Evolutionary conservation across 805 yeast species (phyloP), one percentile per base, ranked within the genome.

Genomic region (Yamadazyma tumulicola): DNA sequence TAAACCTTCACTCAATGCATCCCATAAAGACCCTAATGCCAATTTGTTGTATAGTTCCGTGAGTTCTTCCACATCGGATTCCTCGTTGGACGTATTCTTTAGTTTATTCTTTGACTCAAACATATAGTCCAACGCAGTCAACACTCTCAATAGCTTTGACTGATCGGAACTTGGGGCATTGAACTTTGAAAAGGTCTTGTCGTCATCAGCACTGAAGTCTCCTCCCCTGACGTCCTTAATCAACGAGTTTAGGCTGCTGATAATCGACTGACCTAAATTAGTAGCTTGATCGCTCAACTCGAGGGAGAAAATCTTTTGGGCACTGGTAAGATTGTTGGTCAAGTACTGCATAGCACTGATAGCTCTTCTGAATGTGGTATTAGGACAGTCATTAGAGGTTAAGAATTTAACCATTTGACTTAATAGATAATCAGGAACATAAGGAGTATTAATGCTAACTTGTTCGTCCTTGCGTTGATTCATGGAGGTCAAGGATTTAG

Each of bases 51-150:
- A 88, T n/a, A 85, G 59, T 0, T 57, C 62, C 18, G 78, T 77
- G 42, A 86, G 57, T 35, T 69, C 72, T 25, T 69, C 73, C 13
- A 68, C 52, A 30, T 64, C 74, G 10, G 56, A 54, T 25, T 69
- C 73, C 13, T 67, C 52, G 30, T 64, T 74, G 10, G 56, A 54
- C 30, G 35, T 32, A 3, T 15, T 26, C 4, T 32, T 29, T 21
- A 28, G 21, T 6, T 29, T 24, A 18, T 53, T 53, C 21, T 63
- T 60, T 0, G 67, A 52, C 34, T 80, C 86, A 55, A 76, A 83
- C 51, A 89, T 66, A 47, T 82, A 86, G 49, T 89, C 96, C 38
- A 89, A 69, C 0, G 96, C 95, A 1, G 97, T 88, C 41, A 89
- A 66, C 2, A 87, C 79, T 33, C 96, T 72, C 35, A 91, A 64